Conservation (phyloP, 768 basidiomycete genomes). For the Lactifluus hygrophoroides region DNA sequence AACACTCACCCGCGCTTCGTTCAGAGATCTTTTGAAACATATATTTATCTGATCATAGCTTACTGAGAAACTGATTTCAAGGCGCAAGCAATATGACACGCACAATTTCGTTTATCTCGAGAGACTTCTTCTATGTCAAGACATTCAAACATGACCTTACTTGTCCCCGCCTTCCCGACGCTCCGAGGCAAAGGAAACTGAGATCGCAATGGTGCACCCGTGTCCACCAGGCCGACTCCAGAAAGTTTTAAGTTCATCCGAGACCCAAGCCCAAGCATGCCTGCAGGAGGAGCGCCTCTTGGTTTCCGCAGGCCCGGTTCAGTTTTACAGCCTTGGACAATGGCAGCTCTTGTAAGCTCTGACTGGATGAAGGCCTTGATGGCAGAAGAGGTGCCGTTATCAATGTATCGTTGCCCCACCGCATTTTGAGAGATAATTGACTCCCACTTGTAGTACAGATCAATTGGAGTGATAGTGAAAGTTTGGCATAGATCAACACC, state of each 20-base stretch:
- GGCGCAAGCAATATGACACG: constrained; percentile 23
- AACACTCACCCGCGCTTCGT: constrained; percentile 62
- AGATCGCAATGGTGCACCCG: background rate
- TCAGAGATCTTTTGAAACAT: constrained; percentile 91
- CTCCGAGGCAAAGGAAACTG: background rate
- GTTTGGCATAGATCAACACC: constrained; percentile 58
- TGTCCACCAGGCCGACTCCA: constrained; percentile 11
- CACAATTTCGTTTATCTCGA: constrained; percentile 46
- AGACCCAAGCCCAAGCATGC: constrained; percentile 24
- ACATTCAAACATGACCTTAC: constrained; percentile 6
- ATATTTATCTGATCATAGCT: constrained; percentile 51
- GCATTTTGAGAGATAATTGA: constrained; percentile 27
- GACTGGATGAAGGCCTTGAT: constrained; percentile 8
- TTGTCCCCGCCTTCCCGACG: constrained; percentile 5
- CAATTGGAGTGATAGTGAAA: constrained; percentile 44
- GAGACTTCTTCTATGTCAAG: constrained; percentile 11
- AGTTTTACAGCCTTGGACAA: background rate
- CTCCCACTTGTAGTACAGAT: constrained; percentile 63
- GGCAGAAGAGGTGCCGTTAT: constrained; percentile 7
- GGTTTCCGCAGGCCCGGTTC: background rate
- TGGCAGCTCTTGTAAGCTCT: background rate
- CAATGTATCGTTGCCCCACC: constrained; percentile 18
- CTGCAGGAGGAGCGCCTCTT: background rate
- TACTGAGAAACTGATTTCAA: background rate
- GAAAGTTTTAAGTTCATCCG: constrained; percentile 24